Evolutionary conservation across 805 yeast genomes (phyloP).

Genomic region (Cyberlindnera xylosilytica): DNA sequence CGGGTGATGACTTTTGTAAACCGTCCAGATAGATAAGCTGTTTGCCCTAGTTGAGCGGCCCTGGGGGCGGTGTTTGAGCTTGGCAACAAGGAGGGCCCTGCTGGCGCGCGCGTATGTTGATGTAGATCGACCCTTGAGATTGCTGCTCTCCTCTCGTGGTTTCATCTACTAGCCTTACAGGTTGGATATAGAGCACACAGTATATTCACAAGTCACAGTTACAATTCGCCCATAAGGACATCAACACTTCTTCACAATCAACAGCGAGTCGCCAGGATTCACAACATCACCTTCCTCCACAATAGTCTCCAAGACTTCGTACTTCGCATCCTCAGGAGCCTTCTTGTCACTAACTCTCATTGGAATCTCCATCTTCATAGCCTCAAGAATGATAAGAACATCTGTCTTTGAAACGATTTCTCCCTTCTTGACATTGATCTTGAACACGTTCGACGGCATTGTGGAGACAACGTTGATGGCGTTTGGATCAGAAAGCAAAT

Average conservation of each 20-base stretch:
- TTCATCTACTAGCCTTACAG: too few species aligned
- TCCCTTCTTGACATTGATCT: conserved; percentile 56
- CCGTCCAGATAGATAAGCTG: too few species aligned
- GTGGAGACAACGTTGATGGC: conserved; percentile 95
- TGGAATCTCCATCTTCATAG: conserved; percentile 96
- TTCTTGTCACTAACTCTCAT: conserved; percentile 63
- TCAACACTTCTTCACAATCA: conserved; percentile 1
- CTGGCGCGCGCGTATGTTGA: too few species aligned
- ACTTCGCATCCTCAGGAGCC: conserved; percentile 68
- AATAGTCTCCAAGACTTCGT: conserved; percentile 87
- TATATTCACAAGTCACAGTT: too few species aligned
- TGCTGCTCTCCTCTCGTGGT: too few species aligned
- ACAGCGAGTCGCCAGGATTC: not conserved
- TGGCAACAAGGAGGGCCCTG: too few species aligned
- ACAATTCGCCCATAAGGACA: too few species aligned
- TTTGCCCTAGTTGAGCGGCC: too few species aligned
- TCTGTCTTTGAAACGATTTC: conserved; percentile 70
- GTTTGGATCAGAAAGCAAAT: conserved; percentile 63
- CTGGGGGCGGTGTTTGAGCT: too few species aligned
- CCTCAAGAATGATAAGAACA: conserved; percentile 85
- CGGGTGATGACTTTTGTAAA: too few species aligned
- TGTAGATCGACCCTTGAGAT: too few species aligned
- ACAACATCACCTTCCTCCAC: conserved; percentile 95
- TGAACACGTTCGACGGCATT: conserved; percentile 56
- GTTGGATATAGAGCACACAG: too few species aligned